Conservation (phyloP, 306 rosid species). For the Vigna hirtella region DNA sequence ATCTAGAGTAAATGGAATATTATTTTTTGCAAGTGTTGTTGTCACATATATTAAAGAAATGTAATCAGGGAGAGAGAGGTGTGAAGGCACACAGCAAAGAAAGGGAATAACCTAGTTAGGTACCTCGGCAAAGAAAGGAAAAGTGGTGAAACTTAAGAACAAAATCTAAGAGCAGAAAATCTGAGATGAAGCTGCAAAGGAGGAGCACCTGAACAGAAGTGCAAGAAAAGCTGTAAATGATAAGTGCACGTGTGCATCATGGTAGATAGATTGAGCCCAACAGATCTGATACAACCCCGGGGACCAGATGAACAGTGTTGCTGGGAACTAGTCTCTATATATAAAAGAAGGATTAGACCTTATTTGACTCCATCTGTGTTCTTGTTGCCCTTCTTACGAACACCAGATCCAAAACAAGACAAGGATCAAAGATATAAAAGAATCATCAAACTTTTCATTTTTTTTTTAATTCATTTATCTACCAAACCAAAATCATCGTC, state of each 20-base stretch:
- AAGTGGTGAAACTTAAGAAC: slow-evolving; percentile 15
- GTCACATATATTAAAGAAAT: slow-evolving; percentile 41
- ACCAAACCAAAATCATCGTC: slow-evolving; percentile 18
- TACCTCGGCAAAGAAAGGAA: slow-evolving; percentile 6
- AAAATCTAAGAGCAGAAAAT: slow-evolving; percentile 38
- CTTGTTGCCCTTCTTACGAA: slow-evolving; percentile 32
- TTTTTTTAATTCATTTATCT: background rate
- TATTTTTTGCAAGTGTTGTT: slow-evolving; percentile 35
- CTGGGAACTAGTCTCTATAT: background rate
- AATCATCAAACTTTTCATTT: background rate
- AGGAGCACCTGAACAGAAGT: slow-evolving; percentile 56
- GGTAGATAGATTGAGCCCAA: slow-evolving; percentile 44
- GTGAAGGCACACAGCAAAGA: background rate
- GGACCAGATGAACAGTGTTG: slow-evolving; percentile 59
- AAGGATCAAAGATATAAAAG: background rate
- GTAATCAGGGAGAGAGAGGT: background rate
- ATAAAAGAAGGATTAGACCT: slow-evolving; percentile 34
- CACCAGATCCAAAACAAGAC: slow-evolving; percentile 34
- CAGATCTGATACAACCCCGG: slow-evolving; percentile 32
- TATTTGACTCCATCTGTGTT: slow-evolving; percentile 29
- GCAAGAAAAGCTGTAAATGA: slow-evolving; percentile 43
- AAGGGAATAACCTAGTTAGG: slow-evolving; percentile 22
- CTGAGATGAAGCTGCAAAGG: slow-evolving; percentile 37
- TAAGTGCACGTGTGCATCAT: slow-evolving; percentile 64
- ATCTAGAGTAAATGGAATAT: background rate